Evolutionary conservation across 2,329 filamentous ascomycete species (phyloP), one percentile per base, ranked within the genome.

Genomic region (Stagonosporopsis cucurbitacearum): DNA sequence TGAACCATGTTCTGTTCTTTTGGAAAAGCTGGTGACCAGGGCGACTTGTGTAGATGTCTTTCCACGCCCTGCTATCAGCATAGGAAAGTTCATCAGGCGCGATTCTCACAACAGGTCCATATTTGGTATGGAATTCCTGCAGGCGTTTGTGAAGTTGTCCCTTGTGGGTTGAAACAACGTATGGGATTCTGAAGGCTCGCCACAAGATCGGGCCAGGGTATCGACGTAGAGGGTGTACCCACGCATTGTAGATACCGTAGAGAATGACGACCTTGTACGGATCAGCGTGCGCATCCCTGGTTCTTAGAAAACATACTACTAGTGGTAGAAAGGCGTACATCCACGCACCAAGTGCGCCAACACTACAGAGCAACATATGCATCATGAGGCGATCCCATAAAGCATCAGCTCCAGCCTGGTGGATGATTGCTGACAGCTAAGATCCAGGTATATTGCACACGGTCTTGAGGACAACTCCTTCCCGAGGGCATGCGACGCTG

Each of bases 11-110:
- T 6, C 37, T 56, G 22, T 68, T 72, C 8, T 60, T 58, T 19
- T 60, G 52, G 44, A 73, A 69, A 1, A 49, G 58, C 15, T 59
- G 50, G 44, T 68, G 66, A 12, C 65, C 67, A 1, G 66, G 58
- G 11, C 68, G 63, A 9, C 53, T 68, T 19, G 25, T 40, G n/a
- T 72, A 73, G 17, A 72, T 70, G 19, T 73, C 68, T 49, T 64
- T 67, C 63, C 66, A 64, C n/a, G 69, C 69, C 23, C 54, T 50
- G 25, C 62, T 55, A 36, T 67, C 59, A 13, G 65, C 58, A 45
- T 68, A 72, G 0, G 67, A 71, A 0, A 73, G 58, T 39, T 72
- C 69, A 43, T 72, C 63, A 1, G 69, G 69, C 4, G 70, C 68
- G 8, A 72, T 64, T 4, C 70, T 63, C 5, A 73, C 66, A 12